phyloP scores from a whole-genome alignment of 352 stramenopile genomes.

The Globisporangium paroecandrum region DNA sequence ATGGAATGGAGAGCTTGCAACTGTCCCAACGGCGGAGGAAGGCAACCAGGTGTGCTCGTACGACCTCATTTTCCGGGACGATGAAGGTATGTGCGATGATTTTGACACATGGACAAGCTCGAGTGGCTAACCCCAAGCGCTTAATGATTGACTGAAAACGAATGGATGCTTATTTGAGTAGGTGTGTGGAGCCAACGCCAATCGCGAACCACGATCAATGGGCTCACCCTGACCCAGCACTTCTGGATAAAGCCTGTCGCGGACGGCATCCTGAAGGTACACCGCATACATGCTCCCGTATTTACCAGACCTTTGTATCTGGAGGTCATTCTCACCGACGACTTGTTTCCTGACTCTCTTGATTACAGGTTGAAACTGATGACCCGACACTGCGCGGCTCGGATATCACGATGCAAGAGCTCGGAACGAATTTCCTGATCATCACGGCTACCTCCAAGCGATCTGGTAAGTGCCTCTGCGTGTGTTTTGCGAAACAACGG shows the following conservation, averaged over 20 bases:
- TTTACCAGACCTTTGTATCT: neutral
- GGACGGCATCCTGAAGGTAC: slow-evolving; percentile 79
- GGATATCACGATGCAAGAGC: slow-evolving; percentile 86
- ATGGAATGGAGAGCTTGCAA: slow-evolving; percentile 81
- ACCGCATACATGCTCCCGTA: neutral
- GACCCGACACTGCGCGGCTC: slow-evolving; percentile 71
- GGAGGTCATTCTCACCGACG: neutral
- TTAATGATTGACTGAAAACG: neutral
- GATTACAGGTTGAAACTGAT: slow-evolving; percentile 68
- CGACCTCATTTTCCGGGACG: slow-evolving; percentile 77
- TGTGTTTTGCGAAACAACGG: neutral
- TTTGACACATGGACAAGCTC: neutral
- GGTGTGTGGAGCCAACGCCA: slow-evolving; percentile 84
- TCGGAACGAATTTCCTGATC: slow-evolving; percentile 78
- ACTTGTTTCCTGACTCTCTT: neutral
- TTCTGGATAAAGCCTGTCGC: slow-evolving; percentile 88
- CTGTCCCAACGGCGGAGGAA: slow-evolving; percentile 70
- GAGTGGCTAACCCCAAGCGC: neutral
- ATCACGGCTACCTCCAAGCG: slow-evolving; percentile 84
- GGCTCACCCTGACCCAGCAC: slow-evolving; percentile 82
- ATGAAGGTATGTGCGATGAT: slow-evolving; percentile 41
- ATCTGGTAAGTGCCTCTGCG: slow-evolving; percentile 36
- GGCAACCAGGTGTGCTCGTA: slow-evolving; percentile 86
- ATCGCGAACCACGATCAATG: slow-evolving; percentile 82
- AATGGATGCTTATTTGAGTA: slow-evolving; percentile 1